Conservation (phyloP, 164 flowering plant genomes). For the Hamamelis virginiana region DNA sequence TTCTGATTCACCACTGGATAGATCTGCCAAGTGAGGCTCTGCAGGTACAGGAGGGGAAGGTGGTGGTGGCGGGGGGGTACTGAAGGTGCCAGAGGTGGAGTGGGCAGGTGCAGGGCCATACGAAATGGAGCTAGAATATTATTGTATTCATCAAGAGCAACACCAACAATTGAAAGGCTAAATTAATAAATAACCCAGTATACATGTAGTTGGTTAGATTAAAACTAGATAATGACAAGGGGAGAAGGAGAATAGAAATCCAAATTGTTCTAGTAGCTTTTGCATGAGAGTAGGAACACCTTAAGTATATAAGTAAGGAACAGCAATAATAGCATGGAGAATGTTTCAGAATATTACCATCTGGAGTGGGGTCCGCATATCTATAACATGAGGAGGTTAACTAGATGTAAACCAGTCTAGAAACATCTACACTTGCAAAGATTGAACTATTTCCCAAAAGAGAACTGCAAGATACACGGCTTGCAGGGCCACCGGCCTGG, state of each 20-base stretch:
- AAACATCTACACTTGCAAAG: neutral
- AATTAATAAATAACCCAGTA: neutral
- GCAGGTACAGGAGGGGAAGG: constrained; percentile 40
- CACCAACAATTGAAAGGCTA: constrained; percentile 45
- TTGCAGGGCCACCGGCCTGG: no score
- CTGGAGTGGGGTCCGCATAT: constrained; percentile 97
- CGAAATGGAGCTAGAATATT: constrained; percentile 97
- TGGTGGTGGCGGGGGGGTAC: constrained; percentile 41
- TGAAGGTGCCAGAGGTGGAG: constrained; percentile 84
- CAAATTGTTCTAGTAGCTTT: neutral
- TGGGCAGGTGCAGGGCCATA: constrained; percentile 83
- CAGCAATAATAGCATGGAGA: constrained; percentile 95
- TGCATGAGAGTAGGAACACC: constrained; percentile 27
- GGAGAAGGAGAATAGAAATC: neutral
- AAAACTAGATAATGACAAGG: constrained; percentile 2
- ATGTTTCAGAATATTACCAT: constrained; percentile 94
- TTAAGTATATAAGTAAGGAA: constrained; percentile 96
- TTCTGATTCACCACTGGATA: constrained; percentile 87
- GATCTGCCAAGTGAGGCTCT: constrained; percentile 42
- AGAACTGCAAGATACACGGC: neutral
- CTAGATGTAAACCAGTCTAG: neutral
- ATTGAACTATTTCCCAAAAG: neutral
- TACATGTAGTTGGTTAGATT: neutral
- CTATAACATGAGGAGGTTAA: constrained; percentile 34
- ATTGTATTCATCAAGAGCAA: constrained; percentile 99